Evolutionary conservation across 2,329 filamentous ascomycete species (phyloP).

Genomic region (Cryphonectria naterciae): DNA sequence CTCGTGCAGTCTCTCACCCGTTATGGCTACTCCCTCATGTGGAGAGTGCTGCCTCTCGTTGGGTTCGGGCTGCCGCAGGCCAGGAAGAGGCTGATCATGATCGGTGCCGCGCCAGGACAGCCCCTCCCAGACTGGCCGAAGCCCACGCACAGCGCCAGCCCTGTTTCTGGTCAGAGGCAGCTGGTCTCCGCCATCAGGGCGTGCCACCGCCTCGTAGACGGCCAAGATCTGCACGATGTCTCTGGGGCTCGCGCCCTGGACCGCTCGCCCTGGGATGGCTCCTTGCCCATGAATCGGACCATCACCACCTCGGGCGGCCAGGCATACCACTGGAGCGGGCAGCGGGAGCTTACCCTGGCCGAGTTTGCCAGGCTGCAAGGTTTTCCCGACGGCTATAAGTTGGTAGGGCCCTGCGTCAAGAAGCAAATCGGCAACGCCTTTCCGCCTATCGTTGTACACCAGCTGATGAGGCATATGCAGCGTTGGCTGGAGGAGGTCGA

Average conservation of each 20-base stretch:
- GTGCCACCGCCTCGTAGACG: conserved; percentile 41
- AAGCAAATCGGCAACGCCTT: conserved; percentile 82
- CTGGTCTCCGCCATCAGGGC: conserved; percentile 52
- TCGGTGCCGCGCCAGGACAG: conserved; percentile 71
- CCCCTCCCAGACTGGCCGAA: conserved; percentile 66
- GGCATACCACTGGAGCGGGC: conserved; percentile 69
- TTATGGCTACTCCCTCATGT: conserved; percentile 70
- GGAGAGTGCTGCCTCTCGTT: conserved; percentile 61
- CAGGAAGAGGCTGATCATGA: conserved; percentile 57
- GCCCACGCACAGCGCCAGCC: conserved; percentile 58
- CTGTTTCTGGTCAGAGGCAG: conserved; percentile 40
- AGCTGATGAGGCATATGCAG: conserved; percentile 54
- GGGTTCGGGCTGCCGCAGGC: conserved; percentile 57
- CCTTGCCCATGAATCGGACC: conserved; percentile 55
- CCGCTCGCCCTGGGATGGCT: conserved; percentile 48
- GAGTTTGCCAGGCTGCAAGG: conserved; percentile 73
- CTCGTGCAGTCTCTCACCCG: conserved; percentile 68
- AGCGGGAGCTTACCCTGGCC: conserved; percentile 64
- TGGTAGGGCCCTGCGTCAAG: conserved; percentile 52
- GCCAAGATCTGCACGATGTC: conserved; percentile 45
- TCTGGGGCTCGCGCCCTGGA: conserved; percentile 30
- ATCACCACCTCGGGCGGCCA: conserved; percentile 68
- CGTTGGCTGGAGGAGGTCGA: conserved; percentile 52
- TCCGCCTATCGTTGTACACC: conserved; percentile 60
- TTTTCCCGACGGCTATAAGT: conserved; percentile 66